Conservation (phyloP, 805 yeast genomes). For the Nakazawaea peltata region DNA sequence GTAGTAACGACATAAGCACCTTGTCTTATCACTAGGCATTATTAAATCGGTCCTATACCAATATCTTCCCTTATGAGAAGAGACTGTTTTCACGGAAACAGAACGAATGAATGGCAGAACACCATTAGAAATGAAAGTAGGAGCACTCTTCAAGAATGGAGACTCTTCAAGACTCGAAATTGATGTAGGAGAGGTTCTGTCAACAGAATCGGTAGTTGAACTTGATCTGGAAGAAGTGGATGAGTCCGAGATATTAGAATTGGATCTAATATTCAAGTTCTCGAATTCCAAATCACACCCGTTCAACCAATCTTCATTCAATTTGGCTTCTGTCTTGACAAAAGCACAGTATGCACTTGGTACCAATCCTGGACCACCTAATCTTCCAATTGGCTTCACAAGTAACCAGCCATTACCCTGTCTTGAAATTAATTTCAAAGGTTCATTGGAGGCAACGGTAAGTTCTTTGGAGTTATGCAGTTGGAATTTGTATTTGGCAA, state of each 20-base stretch:
- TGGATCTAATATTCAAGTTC: neutral
- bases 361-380: conserved; percentile 38
- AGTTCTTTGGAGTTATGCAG: conserved; percentile 38
- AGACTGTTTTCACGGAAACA: conserved; percentile 31
- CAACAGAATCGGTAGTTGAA: conserved; percentile 4
- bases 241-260: conserved; percentile 3
- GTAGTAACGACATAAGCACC: conserved; percentile 38
- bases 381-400: conserved; percentile 44
- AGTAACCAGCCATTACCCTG: conserved; percentile 47
- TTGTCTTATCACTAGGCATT: conserved; percentile 25
- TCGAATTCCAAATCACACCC: conserved; percentile 1
- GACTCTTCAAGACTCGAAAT: conserved; percentile 2
- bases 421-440: conserved; percentile 38
- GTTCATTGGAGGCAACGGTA: conserved; percentile 39
- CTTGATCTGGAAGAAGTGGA: conserved; percentile 1
- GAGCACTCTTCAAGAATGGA: neutral
- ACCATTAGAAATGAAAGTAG: no score
- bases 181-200: conserved; percentile 2
- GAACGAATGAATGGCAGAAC: conserved; percentile 21
- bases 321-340: neutral
- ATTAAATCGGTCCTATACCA: conserved; percentile 43
- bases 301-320: conserved; percentile 5
- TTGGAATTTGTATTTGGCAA: conserved; percentile 35
- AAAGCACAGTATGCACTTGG: conserved; percentile 33
- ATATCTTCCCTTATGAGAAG: conserved; percentile 32